A percentile compares a stretch with the other conserved stretches of the same genome.
Conservation (phyloP, 2,329 filamentous ascomycete species). For the Ophiostoma ulmi region DNA sequence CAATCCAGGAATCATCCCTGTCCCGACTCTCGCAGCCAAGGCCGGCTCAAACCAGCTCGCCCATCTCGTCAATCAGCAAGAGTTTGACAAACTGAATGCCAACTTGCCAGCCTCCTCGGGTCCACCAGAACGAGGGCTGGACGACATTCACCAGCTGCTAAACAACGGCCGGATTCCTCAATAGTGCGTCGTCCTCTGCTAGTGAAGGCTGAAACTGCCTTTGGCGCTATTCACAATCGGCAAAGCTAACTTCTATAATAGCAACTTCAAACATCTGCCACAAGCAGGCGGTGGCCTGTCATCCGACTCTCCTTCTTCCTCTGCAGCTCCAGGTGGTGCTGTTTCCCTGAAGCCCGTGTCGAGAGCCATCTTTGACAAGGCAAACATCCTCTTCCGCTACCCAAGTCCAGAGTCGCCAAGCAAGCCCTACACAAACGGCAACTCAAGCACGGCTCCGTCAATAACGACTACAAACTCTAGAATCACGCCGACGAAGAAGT, state of each 20-base stretch:
- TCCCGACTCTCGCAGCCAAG: conserved; percentile 55
- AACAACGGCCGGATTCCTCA: conserved; percentile 61
- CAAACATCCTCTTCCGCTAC: conserved; percentile 39
- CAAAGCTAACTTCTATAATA: conserved; percentile 31
- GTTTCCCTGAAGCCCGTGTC: conserved; percentile 48
- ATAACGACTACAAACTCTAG: conserved; percentile 31
- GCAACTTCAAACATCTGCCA: conserved; percentile 54
- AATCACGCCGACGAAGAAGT: conserved; percentile 32
- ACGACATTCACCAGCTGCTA: conserved; percentile 70
- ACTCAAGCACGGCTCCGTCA: conserved; percentile 23
- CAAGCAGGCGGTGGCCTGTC: conserved; percentile 29
- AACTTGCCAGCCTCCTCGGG: conserved; percentile 45
- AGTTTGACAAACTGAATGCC: conserved; percentile 64
- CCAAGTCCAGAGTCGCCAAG: conserved; percentile 36
- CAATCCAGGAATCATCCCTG: conserved; percentile 57
- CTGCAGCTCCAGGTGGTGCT: conserved; percentile 33
- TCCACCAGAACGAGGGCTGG: conserved; percentile 56
- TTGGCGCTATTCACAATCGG: background rate
- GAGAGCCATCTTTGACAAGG: conserved; percentile 44
- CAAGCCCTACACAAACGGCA: conserved; percentile 17
- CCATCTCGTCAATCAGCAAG: conserved; percentile 47
- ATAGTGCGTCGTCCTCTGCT: conserved; percentile 46
- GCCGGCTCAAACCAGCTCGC: conserved; percentile 48
- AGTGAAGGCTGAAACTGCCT: background rate
- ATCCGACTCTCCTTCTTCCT: conserved; percentile 24